A percentile compares a stretch with the other conserved stretches of the same genome.
Evolutionary conservation across 768 basidiomycete species (phyloP).

Genomic region (Trametes cingulata): DNA sequence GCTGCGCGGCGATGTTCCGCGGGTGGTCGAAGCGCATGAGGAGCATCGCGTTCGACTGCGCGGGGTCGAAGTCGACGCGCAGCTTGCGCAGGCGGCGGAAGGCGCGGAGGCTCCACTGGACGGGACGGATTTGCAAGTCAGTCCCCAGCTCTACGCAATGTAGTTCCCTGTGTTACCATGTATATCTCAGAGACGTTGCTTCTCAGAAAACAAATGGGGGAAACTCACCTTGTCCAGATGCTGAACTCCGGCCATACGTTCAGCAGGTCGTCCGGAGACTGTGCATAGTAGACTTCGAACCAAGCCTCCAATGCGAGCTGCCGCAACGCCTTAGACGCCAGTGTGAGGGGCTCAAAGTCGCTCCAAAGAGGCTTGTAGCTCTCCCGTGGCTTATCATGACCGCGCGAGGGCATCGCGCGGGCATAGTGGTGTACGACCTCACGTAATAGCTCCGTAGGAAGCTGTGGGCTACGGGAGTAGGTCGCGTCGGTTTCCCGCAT

Average conservation of each 20-base stretch:
- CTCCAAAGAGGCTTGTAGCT: constrained; percentile 22
- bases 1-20: constrained; percentile 2
- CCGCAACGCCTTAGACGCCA: constrained; percentile 9
- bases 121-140: constrained; percentile 1
- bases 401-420: neutral
- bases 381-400: neutral
- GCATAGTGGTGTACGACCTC: constrained; percentile 14
- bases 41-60: constrained; percentile 15
- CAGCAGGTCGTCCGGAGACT: constrained; percentile 7
- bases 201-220: neutral
- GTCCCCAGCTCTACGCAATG: constrained; percentile 16
- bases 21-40: constrained; percentile 20
- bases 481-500: too few relatives aligned
- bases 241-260: constrained; percentile 9
- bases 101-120: constrained; percentile 10
- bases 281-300: constrained; percentile 18
- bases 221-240: constrained; percentile 14
- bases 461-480: neutral
- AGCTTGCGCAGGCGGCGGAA: constrained; percentile 17
- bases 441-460: constrained; percentile 21
- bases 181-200: neutral
- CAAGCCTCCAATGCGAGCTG: constrained; percentile 19
- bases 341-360: constrained; percentile 6
- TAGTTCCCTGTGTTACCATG: neutral
- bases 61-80: constrained; percentile 17